Base-by-base conservation (phyloP, 2,329 filamentous ascomycete genomes). In the Colletotrichum sp. region DNA sequence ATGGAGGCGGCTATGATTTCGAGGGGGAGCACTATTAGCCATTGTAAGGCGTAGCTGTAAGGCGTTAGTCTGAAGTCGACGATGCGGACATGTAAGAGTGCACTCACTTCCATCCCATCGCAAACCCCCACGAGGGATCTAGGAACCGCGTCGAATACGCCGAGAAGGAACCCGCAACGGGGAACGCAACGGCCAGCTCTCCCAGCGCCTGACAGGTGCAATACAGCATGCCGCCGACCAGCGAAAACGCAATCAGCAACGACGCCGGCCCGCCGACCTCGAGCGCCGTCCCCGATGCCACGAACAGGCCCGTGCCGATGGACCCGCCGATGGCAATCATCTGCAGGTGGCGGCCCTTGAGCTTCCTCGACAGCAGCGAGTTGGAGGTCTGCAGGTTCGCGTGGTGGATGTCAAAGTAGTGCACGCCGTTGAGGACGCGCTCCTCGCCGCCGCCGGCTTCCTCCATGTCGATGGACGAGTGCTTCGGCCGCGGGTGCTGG, bases 321-420 rank as follows among this genome's bases (percentile, higher is more conserved):
- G 95, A 96, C 59, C 96, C 96, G 80, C 96, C 96, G 79, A 98
- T 98, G 16, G 96, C 96, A 88, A 98, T 98, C 96, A 98, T 98
- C 87, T 98, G 96, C 82, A 98, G 83, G 87, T 99, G 96, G 64
- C 96, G 90, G 24, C 93, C 92, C 85, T 98, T 97, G 79, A 98
- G 86, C 83, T 92, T 93, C 81, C 96, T 90, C 67, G 94, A 92
- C 67, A 99, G 89, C 9, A 94, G 92, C 62, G 95, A 93, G 78
- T 93, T 90, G 6, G 95, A 94, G 3, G 95, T 96, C 81, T 96
- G 93, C 78, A 95, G 86, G 81, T 95, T 90, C 64, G 91, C 92
- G 79, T 86, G 84, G 32, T 87, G 88, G 68, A 92, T 78, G 80
- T 92, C 90, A 79, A 89, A 92, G 81, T 90, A 90, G 73, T 90